Base-by-base conservation (phyloP, 306 rosid species). In the Gleditsia sinensis region DNA sequence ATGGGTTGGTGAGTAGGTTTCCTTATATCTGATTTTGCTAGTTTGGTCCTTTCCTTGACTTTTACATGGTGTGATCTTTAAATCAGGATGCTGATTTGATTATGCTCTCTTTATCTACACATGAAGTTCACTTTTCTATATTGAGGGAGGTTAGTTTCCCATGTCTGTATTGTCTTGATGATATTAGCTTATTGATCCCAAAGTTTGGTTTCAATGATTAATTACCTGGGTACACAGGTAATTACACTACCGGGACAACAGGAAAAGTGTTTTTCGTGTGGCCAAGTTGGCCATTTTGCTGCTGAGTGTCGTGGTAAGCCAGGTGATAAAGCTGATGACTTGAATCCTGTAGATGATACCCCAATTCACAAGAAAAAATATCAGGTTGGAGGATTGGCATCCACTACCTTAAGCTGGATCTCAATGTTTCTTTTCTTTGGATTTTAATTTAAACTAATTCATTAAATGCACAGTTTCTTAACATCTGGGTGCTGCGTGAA, bases 11-110 rank as follows among this genome's bases (percentile, higher is more conserved):
- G 79, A 81, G 96, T 83, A 62, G 11, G 20, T 34, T 36, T 24
- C 9, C 2, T 20, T 37, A 24, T 19, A 36, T 36, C 66, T 53
- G 32, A 67, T 67, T 34, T 5, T 10, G 20, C 17, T 62, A 10
- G 20, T 1, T 49, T 76, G 53, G 24, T 62, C 21, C 36, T 34
- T 58, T 48, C 19, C 3, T 33, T 71, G 51, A 28, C 58, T 46
- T 69, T 28, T 73, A 64, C 34, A 10, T 24, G 63, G 28, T 37
- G 7, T 76, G 68, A 45, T 50, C 66, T 77, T 71, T 74, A 50
- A 75, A 67, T 74, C 90, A 94, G 97, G 97, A 94, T 82, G 99
- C 99, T 43, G 97, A 94, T 87, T 87, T 94, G 72, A 94, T 94
- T 80, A 94, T 92, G 99, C 80, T 94, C 54, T 74, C 96, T 74